Conservation (phyloP, 768 basidiomycete species). For the Naganishia randhawae region DNA sequence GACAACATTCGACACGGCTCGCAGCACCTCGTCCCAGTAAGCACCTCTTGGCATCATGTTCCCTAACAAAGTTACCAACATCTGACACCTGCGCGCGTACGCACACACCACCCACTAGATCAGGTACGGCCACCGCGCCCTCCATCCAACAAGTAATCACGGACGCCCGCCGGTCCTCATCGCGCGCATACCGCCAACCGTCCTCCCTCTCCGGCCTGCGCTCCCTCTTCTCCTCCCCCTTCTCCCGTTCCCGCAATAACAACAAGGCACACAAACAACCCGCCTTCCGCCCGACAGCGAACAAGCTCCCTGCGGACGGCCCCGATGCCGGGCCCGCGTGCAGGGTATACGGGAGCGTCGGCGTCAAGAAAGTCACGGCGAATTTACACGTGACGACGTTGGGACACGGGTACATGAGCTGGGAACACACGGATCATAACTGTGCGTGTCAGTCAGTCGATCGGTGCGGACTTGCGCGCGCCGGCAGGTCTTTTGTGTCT, state of each 20-base stretch:
- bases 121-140: slow-evolving; percentile 30
- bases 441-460: slow-evolving; percentile 56
- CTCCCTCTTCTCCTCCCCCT: slow-evolving; percentile 34
- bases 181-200: slow-evolving; percentile 20
- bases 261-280: slow-evolving; percentile 24
- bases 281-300: slow-evolving; percentile 56
- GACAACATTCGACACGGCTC: slow-evolving; percentile 67
- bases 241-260: slow-evolving; percentile 11
- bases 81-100: slow-evolving; percentile 54
- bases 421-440: slow-evolving; percentile 79
- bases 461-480: background rate
- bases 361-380: slow-evolving; percentile 85
- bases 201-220: slow-evolving; percentile 37
- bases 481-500: too few relatives aligned
- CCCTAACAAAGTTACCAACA: background rate
- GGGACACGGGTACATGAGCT: slow-evolving; percentile 87
- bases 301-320: slow-evolving; percentile 52
- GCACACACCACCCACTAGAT: background rate
- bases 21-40: slow-evolving; percentile 58
- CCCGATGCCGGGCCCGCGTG: slow-evolving; percentile 68
- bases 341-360: slow-evolving; percentile 74
- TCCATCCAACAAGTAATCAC: slow-evolving; percentile 43
- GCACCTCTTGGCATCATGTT: background rate
- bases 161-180: slow-evolving; percentile 23
- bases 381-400: slow-evolving; percentile 92